phyloP scores from a whole-genome alignment of 1,284 basidiomycete genomes.

The Grifola frondosa region DNA sequence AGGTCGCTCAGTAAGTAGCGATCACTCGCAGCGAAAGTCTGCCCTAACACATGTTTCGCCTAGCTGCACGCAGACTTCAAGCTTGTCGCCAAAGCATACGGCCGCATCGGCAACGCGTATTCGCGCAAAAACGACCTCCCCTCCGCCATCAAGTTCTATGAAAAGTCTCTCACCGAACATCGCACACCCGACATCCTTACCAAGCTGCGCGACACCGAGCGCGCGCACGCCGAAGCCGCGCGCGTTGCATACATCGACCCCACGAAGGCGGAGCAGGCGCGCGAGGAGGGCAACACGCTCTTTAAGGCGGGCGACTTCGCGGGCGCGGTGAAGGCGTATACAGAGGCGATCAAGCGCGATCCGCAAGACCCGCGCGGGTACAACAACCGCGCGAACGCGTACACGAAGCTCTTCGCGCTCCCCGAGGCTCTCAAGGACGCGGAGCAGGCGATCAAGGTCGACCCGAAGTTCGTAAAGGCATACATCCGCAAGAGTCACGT shows the following conservation, averaged over 20 bases:
- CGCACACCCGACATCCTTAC: constrained; percentile 91
- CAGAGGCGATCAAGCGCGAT: constrained; percentile 95
- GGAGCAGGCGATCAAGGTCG: constrained; percentile 90
- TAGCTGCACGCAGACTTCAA: constrained; percentile 82
- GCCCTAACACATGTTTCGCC: constrained; percentile 2
- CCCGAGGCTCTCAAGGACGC: constrained; percentile 97
- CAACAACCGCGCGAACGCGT: constrained; percentile 96
- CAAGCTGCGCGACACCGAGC: constrained; percentile 89
- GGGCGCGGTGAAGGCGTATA: constrained; percentile 90
- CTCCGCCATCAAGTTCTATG: constrained; percentile 85
- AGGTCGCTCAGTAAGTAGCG: constrained; percentile 65
- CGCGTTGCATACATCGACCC: constrained; percentile 89
- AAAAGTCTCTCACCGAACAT: constrained; percentile 95
- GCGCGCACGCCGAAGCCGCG: constrained; percentile 75
- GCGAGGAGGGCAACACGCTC: constrained; percentile 89
- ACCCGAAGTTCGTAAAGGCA: constrained; percentile 91
- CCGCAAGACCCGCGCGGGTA: constrained; percentile 90
- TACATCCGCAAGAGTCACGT: constrained; percentile 94
- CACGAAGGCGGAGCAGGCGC: constrained; percentile 77
- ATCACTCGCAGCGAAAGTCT: neutral
- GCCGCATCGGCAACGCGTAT: constrained; percentile 88
- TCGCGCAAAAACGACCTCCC: constrained; percentile 77
- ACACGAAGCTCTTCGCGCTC: constrained; percentile 92
- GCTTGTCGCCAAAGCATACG: constrained; percentile 83
- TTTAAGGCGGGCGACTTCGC: constrained; percentile 95